These are phyloP conservation scores for Musa beccarii DNA, from an alignment of 176 grass and related monocot genomes.

Conservation along the genomic window DNA sequence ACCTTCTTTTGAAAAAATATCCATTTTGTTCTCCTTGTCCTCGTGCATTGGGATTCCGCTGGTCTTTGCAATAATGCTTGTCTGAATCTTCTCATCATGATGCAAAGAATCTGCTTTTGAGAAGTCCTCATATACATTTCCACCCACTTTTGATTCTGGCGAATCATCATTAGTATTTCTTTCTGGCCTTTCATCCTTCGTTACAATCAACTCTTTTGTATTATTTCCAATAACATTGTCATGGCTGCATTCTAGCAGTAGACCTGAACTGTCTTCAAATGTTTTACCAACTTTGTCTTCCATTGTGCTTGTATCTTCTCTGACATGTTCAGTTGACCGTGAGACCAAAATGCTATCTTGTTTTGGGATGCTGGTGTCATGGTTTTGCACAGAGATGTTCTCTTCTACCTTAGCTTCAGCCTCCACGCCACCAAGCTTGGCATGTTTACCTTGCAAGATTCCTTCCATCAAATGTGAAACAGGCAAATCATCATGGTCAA, in stretches of 20 bases:
- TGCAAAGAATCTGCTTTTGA: neutral
- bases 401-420: constrained; percentile 31
- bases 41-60: constrained; percentile 5
- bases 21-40: constrained; percentile 19
- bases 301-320: constrained; percentile 21
- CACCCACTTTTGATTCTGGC: constrained; percentile 24
- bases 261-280: constrained; percentile 29
- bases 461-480: constrained; percentile 46
- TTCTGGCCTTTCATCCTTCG: constrained; percentile 24
- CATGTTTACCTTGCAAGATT: constrained; percentile 42
- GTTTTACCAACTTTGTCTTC: constrained; percentile 23
- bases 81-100: constrained; percentile 13
- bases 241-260: constrained; percentile 17
- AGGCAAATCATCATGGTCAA: constrained; percentile 47
- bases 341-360: constrained; percentile 28
- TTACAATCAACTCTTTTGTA: constrained; percentile 12
- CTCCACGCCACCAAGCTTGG: constrained; percentile 24
- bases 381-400: constrained; percentile 21
- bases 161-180: constrained; percentile 17
- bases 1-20: constrained; percentile 15
- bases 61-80: constrained; percentile 23
- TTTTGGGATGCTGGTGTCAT: constrained; percentile 10
- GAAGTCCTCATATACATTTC: constrained; percentile 19
- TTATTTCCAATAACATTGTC: constrained; percentile 14
- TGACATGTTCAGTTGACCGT: constrained; percentile 17